Percentiles rank a stretch among this genome's conserved stretches.
phyloP scores from a whole-genome alignment of 495 filamentous ascomycete species.

The Penicillium fimorum region DNA sequence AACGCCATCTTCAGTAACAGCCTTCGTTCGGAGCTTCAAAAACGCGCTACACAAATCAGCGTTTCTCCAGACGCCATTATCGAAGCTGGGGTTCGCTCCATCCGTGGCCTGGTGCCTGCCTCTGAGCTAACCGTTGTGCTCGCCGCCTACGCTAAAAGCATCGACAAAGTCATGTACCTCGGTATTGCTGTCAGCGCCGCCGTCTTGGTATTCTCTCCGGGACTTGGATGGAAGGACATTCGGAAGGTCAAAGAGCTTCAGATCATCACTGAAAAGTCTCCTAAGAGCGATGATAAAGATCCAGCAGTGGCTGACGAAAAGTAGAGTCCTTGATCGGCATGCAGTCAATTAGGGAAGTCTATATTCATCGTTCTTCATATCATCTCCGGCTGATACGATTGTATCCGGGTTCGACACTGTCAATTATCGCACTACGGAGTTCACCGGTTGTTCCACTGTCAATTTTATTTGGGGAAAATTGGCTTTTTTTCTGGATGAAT shows the following conservation, averaged over 20 bases:
- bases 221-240: constrained; percentile 29
- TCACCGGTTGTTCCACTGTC: too few relatives aligned
- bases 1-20: constrained; percentile 69
- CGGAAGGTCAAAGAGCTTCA: constrained; percentile 13
- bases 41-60: constrained; percentile 43
- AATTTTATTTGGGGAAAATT: too few relatives aligned
- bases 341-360: background rate
- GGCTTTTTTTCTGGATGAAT: too few relatives aligned
- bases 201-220: constrained; percentile 17
- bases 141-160: constrained; percentile 56
- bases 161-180: constrained; percentile 22
- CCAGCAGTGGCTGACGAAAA: background rate
- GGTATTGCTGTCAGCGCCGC: constrained; percentile 10
- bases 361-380: too few relatives aligned
- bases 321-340: background rate
- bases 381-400: too few relatives aligned
- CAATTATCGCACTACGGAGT: too few relatives aligned
- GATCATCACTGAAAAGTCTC: background rate
- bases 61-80: constrained; percentile 38
- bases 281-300: background rate
- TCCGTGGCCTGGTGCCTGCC: constrained; percentile 37
- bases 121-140: constrained; percentile 49
- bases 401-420: too few relatives aligned
- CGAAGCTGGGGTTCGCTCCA: constrained; percentile 54
- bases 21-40: constrained; percentile 51